Base-by-base conservation (phyloP, 2,329 filamentous ascomycete species). In the Domatiomyces catenatus region DNA sequence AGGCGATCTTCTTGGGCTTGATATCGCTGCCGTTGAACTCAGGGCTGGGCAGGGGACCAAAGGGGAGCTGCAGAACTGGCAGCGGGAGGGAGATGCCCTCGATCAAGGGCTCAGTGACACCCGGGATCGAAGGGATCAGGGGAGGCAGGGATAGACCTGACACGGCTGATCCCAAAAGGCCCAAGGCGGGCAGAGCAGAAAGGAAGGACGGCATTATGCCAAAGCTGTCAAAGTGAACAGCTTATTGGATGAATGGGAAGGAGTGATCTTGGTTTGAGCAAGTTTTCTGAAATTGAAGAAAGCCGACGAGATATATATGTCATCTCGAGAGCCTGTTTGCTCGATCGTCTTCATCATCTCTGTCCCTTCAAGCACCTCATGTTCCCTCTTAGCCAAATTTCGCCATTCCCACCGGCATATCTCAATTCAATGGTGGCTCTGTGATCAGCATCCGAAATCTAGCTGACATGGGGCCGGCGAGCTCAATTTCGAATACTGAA, bases 1-100 rank as follows among this genome's bases (percentile, higher is more conserved):
- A 80, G 0, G 76, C 78, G 60, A 81, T 76, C 67, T 81, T 81
- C 72, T 80, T 81, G 24, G 78, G 77, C 65, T 74, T 75, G 60
- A 80, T 72, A 53, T 75, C 66, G 60, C 73, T 75, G 2, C 69
- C 65, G 8, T 65, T 67, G 53, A 79, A 79, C 5, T 72, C 72
- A 7, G 70, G 71, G 56, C 73, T 76, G 2, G 69, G 65, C n/a
- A 80, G 62, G 0, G 77, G 72, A 47, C 77, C 77, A n/a, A 74
- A 77, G 1, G 77, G 77, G 3, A 76, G 50, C 59, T 80, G 77
- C 8, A 81, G 64, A 50, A 81, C 73, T 3, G 77, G 77, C 22
- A 80, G 64, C 8, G 77, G 75, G 42, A 74, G 73, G 3, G 69
- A 70, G 46, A 72, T 69, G 19, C 65, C 22, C 22, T 24, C 66